Evolutionary conservation across 75 land plant genomes (phyloP).

Genomic region (Sequoiadendron giganteum): DNA sequence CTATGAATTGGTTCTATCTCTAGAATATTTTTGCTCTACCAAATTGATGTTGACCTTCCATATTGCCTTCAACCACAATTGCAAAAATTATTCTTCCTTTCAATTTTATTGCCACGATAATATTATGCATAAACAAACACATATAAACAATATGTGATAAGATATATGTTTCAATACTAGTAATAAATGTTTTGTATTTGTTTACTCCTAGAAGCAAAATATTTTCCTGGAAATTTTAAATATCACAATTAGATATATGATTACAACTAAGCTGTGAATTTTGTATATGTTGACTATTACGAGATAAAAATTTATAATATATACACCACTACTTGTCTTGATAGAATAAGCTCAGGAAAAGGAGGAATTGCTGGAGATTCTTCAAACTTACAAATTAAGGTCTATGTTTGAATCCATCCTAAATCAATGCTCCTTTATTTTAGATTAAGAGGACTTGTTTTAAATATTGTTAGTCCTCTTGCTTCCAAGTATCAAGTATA

Average conservation of each 20-base stretch:
- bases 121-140: too few relatives aligned
- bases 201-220: too few relatives aligned
- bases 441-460: neutral
- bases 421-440: neutral
- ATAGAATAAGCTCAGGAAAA: slow-evolving; percentile 4
- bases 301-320: slow-evolving; percentile 58
- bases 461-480: neutral
- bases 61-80: too few relatives aligned
- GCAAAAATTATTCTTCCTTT: too few relatives aligned
- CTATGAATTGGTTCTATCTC: too few relatives aligned
- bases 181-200: too few relatives aligned
- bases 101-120: too few relatives aligned
- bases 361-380: neutral
- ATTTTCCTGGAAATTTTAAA: too few relatives aligned
- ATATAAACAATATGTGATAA: too few relatives aligned
- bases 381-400: neutral
- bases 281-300: slow-evolving; percentile 18
- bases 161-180: too few relatives aligned
- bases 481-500: slow-evolving; percentile 11
- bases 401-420: neutral
- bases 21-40: too few relatives aligned
- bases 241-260: slow-evolving; percentile 17
- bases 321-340: slow-evolving; percentile 44
- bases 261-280: slow-evolving; percentile 22
- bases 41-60: too few relatives aligned